phyloP scores from a whole-genome alignment of 164 flowering plant species.

The Dillenia turbinata region DNA sequence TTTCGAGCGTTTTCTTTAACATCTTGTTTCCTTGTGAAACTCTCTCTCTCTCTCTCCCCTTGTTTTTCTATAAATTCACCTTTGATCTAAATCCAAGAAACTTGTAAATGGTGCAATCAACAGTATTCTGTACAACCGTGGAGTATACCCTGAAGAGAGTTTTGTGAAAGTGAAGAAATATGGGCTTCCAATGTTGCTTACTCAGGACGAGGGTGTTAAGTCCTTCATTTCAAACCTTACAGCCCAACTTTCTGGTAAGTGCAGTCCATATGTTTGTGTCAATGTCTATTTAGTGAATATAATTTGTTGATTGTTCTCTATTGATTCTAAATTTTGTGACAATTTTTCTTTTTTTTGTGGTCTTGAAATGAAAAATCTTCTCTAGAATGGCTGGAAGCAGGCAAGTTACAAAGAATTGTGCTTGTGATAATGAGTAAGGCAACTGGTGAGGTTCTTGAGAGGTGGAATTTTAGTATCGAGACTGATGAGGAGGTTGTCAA shows the following conservation, averaged over 20 bases:
- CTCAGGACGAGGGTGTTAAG: slow-evolving; percentile 86
- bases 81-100: too few relatives aligned
- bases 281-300: too few relatives aligned
- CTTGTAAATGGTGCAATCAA: background rate
- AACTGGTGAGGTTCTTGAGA: slow-evolving; percentile 74
- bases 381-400: slow-evolving; percentile 84
- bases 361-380: slow-evolving; percentile 8
- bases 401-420: slow-evolving; percentile 84
- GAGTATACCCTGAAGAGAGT: slow-evolving; percentile 88
- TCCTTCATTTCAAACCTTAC: slow-evolving; percentile 72
- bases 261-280: background rate
- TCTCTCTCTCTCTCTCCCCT: background rate
- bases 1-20: too few relatives aligned
- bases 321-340: background rate
- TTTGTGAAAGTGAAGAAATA: slow-evolving; percentile 91
- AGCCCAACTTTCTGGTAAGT: slow-evolving; percentile 75
- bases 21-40: too few relatives aligned
- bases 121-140: slow-evolving; percentile 91
- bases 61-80: background rate
- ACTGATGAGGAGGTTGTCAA: slow-evolving; percentile 85
- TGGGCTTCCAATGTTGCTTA: slow-evolving; percentile 94
- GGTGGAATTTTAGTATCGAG: slow-evolving; percentile 91
- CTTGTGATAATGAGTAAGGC: slow-evolving; percentile 94
- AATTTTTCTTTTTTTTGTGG: too few relatives aligned
- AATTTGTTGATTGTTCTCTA: background rate